Evolutionary conservation across 148 eudicot genomes (phyloP), one percentile per base, ranked within the genome.

Genomic region (Pharnaceum exiguum): DNA sequence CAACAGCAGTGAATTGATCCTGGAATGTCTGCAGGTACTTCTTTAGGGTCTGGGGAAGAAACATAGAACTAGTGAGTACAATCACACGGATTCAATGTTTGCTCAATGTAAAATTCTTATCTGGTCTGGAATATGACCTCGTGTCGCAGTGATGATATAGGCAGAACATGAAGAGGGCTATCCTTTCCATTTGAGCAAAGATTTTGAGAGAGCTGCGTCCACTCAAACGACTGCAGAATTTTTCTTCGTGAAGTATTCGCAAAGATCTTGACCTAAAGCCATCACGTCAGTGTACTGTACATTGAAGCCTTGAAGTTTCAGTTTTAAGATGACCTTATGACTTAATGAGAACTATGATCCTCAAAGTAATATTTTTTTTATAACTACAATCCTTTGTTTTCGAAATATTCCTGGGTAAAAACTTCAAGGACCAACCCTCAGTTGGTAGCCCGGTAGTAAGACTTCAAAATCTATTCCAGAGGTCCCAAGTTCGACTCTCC

Each of bases 161-260:
- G 85, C 38, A 79, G 52, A 66, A 83, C 74, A 62, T 83, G 89
- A 29, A 83, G 78, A 51, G 82, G 80, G 30, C 85, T 79, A 46
- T 76, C 82, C 52, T 74, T 79, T 51, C 78, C 85, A 60, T 83
- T 50, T 24, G 72, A 45, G 62, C 82, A 71, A 39, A 83, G 73
- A 40, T 53, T 79, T 25, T 69, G 70, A 43, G 89, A 79, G 40
- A 83, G 66, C 17, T 79, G 78, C 2, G 85, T 74, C 85, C 85
- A 83, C 18, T 78, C 76, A 63, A 73, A 83, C 3, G 85, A 77
- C 52, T 74, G 82, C 63, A 83, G 64, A 59, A 79, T 60, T 65
- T 82, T 77, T 75, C 76, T 74, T 69, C 85, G 71, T 29, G 74
- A 62, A 22, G 80, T 60, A 52, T 74, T 80, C 59, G 89, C 75